These are phyloP conservation scores for Populus trichocarpa DNA, from an alignment of 441 rosid species.

Conservation along the genomic window DNA sequence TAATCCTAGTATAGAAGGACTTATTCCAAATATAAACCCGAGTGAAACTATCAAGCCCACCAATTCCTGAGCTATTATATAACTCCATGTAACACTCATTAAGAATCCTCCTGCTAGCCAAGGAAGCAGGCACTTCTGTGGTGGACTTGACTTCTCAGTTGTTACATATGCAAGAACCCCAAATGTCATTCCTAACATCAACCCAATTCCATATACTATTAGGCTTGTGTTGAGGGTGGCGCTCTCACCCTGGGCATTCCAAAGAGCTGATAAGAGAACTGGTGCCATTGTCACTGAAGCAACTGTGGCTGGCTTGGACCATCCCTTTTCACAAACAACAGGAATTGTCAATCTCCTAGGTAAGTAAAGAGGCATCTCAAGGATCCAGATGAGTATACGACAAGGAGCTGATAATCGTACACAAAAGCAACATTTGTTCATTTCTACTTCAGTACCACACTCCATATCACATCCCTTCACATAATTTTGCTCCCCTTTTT, in stretches of 20 bases:
- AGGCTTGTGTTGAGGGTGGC: constrained; percentile 20
- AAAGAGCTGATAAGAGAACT: constrained; percentile 49
- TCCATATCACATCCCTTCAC: constrained; percentile 22
- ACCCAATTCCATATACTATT: constrained; percentile 44
- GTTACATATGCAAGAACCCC: constrained; percentile 47
- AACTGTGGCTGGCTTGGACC: constrained; percentile 76
- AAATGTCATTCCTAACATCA: constrained; percentile 36
- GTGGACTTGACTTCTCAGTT: constrained; percentile 59
- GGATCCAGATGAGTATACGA: constrained; percentile 26
- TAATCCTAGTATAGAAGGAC: constrained; percentile 68
- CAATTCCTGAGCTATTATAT: constrained; percentile 75
- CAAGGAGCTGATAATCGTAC: constrained; percentile 29
- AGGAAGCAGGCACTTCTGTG: constrained; percentile 48
- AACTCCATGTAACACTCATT: constrained; percentile 90
- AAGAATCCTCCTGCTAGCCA: constrained; percentile 92
- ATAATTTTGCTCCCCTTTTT: constrained; percentile 22
- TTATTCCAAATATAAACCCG: constrained; percentile 56
- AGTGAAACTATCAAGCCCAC: constrained; percentile 69
- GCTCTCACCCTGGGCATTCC: constrained; percentile 33
- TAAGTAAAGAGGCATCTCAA: constrained; percentile 63
- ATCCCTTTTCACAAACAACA: constrained; percentile 47
- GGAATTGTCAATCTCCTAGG: constrained; percentile 90
- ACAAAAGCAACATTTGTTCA: constrained; percentile 22
- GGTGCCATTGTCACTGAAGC: constrained; percentile 65
- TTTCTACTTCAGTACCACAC: constrained; percentile 15